Evolutionary conservation across 2,329 filamentous ascomycete genomes (phyloP), one percentile per base, ranked within the genome.

Genomic region (Drechslerella dactyloides): DNA sequence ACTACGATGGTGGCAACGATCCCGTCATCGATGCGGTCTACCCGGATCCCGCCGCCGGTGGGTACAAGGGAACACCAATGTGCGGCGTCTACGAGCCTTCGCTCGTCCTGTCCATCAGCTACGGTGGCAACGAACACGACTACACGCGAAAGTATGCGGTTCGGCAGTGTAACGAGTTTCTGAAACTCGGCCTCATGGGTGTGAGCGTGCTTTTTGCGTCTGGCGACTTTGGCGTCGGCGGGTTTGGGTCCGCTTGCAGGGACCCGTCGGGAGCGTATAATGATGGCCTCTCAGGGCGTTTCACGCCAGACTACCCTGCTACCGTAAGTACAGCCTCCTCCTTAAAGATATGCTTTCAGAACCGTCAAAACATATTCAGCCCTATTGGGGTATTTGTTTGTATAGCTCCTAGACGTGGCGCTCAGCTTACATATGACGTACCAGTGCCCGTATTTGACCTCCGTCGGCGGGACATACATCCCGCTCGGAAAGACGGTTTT

Each of bases 91-190:
- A 72, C 33, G 68, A 72, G 1, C 60, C 68, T 0, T 60, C 68
- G 2, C 42, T 72, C 1, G 68, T 72, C 6, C 21, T 72, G 8
- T 72, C 68, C 7, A 86, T 85, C 15, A 89, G 86, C 0, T 90
- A 90, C 77, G 87, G 86, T 51, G 87, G 89, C 68, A 83, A 86
- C 58, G 88, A 90, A 78, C 84, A 88, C 75, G 83, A 84, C 7
- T 82, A 90, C 0, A 87, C 88, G 0, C 75, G 80, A 1, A 83
- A 83, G 13, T 90, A 89, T 76, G 85, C 86, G 13, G 81, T 81
- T 52, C 82, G 83, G 53, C 85, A 88, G 13, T 90, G 88, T 80
- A 83, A 84, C 73, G 81, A 86, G 73, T 87, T 89, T 75, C 85
- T 84, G 48, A 84, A 88, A 75, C 84, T 90, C 23, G 87, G 86